Percentiles rank a stretch among this genome's conserved stretches.
These are phyloP conservation scores for Solanum chaucha DNA, from an alignment of 257 asterid species.

Conservation along the genomic window DNA sequence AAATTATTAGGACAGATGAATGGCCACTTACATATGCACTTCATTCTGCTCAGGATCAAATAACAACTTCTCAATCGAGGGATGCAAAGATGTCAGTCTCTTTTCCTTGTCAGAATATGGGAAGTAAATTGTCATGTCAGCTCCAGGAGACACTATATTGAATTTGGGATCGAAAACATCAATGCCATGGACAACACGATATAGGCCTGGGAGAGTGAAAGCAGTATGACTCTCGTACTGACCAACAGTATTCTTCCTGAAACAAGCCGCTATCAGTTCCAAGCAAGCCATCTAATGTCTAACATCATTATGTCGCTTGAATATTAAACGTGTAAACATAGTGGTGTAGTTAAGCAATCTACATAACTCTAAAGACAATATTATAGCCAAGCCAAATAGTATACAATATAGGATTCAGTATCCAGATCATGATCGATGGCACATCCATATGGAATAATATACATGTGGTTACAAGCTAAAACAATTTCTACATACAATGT, in stretches of 20 bases:
- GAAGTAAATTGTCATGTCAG: slow-evolving; percentile 79
- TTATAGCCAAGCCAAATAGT: not conserved
- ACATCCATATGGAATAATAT: not conserved
- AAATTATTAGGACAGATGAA: not conserved
- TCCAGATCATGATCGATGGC: not conserved
- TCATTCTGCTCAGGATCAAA: slow-evolving; percentile 77
- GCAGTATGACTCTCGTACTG: slow-evolving; percentile 87
- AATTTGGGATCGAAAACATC: slow-evolving; percentile 97
- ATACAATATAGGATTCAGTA: not conserved
- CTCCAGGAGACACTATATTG: slow-evolving; percentile 98
- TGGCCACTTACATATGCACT: slow-evolving; percentile 60
- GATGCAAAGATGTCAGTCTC: slow-evolving; percentile 74
- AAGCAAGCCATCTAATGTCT: not conserved
- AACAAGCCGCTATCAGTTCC: not conserved
- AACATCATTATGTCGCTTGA: not conserved
- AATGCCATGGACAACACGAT: slow-evolving; percentile 93
- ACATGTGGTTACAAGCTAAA: not conserved
- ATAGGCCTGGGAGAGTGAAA: slow-evolving; percentile 84
- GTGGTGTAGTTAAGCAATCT: not conserved
- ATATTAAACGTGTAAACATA: not conserved
- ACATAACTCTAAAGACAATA: not conserved
- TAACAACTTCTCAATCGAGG: slow-evolving; percentile 54
- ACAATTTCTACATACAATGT: not conserved
- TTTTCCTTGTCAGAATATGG: slow-evolving; percentile 54
- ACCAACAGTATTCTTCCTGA: slow-evolving; percentile 87